These are phyloP conservation scores for Hsuehochloa calcarea DNA, from an alignment of 176 grass and related monocot species.

Conservation along the genomic window DNA sequence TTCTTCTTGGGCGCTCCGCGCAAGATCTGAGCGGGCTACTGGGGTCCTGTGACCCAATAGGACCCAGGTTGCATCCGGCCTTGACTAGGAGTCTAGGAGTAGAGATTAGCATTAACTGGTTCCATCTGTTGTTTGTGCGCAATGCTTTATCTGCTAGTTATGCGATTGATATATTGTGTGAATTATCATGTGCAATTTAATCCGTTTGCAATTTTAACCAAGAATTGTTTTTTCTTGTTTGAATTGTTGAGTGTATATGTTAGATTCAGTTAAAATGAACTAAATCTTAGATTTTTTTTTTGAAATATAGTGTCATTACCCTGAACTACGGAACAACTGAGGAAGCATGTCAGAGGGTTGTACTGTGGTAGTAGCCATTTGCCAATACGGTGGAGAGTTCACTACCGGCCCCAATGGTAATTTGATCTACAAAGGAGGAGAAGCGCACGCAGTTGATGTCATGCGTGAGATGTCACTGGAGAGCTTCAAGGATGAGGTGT, in stretches of 20 bases:
- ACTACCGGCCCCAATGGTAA: constrained; percentile 62
- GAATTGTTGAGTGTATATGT: background rate
- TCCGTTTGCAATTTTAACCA: background rate
- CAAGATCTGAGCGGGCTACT: too few relatives aligned
- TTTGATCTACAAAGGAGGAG: constrained; percentile 84
- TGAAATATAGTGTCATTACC: background rate
- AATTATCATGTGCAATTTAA: background rate
- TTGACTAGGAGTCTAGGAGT: too few relatives aligned
- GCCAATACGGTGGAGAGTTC: constrained; percentile 91
- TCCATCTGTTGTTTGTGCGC: background rate
- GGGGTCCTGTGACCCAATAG: too few relatives aligned
- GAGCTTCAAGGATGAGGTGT: constrained; percentile 71
- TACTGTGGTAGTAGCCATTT: constrained; percentile 75
- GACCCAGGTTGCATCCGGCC: too few relatives aligned
- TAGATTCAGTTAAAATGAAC: background rate
- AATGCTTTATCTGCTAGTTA: background rate
- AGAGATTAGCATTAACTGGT: background rate
- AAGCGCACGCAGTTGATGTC: constrained; percentile 87
- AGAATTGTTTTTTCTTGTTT: background rate
- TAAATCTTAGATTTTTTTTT: background rate
- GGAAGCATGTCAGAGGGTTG: constrained; percentile 31
- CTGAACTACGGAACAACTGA: background rate
- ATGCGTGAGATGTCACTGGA: constrained; percentile 61
- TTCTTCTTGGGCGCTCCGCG: too few relatives aligned
- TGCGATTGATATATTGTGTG: background rate